Conservation (phyloP, 768 basidiomycete genomes). For the Amanita exitialis region DNA sequence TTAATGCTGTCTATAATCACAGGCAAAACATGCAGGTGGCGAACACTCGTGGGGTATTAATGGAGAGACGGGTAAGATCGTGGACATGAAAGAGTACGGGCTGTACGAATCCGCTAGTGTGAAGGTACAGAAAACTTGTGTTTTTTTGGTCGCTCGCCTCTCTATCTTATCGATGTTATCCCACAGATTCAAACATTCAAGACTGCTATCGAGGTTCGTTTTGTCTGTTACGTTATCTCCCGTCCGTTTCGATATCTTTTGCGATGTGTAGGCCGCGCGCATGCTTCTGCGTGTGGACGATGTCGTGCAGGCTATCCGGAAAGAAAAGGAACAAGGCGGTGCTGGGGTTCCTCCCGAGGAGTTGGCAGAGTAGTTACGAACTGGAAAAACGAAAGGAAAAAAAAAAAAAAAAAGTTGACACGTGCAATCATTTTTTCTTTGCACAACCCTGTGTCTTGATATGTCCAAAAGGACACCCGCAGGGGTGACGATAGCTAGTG, state of each 20-base stretch:
- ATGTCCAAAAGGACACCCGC: too few relatives aligned
- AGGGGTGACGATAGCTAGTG: too few relatives aligned
- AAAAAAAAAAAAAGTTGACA: background rate
- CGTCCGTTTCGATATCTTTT: background rate
- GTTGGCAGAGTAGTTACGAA: constrained; percentile 10
- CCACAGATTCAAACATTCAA: constrained; percentile 87
- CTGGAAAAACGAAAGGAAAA: background rate
- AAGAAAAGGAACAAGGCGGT: constrained; percentile 48
- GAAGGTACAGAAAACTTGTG: constrained; percentile 43
- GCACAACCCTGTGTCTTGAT: background rate
- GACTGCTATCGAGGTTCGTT: constrained; percentile 78
- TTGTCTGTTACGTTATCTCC: background rate
- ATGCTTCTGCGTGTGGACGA: constrained; percentile 91
- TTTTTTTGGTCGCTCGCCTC: background rate
- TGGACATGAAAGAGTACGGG: constrained; percentile 92
- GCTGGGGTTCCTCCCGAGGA: background rate
- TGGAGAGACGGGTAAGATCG: constrained; percentile 91
- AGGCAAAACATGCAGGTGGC: constrained; percentile 94
- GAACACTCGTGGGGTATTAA: constrained; percentile 91
- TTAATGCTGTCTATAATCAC: constrained; percentile 6
- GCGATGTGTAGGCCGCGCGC: constrained; percentile 46
- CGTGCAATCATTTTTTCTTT: background rate
- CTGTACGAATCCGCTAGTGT: constrained; percentile 94
- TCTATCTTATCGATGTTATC: background rate
- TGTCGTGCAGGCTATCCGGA: constrained; percentile 81